Base-by-base conservation (phyloP, 208 protist species). In the Lotmaria passim region DNA sequence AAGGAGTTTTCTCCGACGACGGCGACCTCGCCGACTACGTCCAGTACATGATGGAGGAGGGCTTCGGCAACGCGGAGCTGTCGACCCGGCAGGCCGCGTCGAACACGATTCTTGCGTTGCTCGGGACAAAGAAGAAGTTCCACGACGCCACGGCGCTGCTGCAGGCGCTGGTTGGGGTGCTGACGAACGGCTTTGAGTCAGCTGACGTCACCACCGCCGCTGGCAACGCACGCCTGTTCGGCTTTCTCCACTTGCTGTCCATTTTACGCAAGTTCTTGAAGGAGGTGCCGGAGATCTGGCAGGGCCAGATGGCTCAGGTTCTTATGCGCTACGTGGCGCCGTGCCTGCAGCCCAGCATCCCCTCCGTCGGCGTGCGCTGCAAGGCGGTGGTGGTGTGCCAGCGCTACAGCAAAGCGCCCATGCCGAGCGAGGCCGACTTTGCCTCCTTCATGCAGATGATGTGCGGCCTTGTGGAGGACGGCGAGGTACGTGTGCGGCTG, bases 11-110 rank as follows among this genome's bases (percentile, higher is more conserved):
- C 55, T 70, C 75, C 38, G 87, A 92, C 36, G 81, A 87, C 26
- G 77, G 82, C 60, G 79, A 92, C 59, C 60, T 96, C 15, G 79
- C 83, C 1, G 87, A 93, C 43, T 94, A 88, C 79, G 82, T 85
- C 51, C 81, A 92, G 81, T 94, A 94, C 71, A 91, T 94, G 89
- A 81, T 91, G 73, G 86, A 93, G 51, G 89, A 93, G 69, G 79
- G 81, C 31, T 81, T 91, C 39, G 77, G 76, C n/a, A 82, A 80
- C 26, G 78, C 87, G 51, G 87, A 94, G 76, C 63, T 92, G 39
- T 86, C 88, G 12, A 79, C 65, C 43, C 87, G 91, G 14, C 78
- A 89, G 63, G 89, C 83, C 33, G 91, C 91, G 12, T 89, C 89
- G 12, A 93, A 93, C 74, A 71, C 87, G 0, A 91, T 96, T 48